Conservation (phyloP, 106 monocot genomes). For the Phalaenopsis aphrodite region DNA sequence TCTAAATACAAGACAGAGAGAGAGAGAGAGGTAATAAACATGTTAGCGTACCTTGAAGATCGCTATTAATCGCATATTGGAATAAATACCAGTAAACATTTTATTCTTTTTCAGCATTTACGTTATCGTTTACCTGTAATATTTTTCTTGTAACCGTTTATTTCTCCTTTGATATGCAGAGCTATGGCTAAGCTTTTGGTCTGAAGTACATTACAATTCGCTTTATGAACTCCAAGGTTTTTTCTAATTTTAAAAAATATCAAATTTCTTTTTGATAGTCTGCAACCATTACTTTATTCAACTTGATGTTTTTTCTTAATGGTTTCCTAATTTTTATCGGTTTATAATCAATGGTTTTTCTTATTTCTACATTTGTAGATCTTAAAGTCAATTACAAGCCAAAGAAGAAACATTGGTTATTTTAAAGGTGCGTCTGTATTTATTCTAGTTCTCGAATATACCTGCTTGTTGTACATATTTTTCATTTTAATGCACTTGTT, state of each 20-base stretch:
- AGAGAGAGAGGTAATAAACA: background rate
- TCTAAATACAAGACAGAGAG: background rate
- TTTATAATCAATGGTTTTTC: background rate
- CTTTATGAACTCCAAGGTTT: constrained; percentile 45
- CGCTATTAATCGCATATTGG: background rate
- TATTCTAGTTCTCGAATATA: background rate
- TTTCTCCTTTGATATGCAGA: constrained; percentile 20
- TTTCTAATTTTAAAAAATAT: background rate
- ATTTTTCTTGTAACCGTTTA: background rate
- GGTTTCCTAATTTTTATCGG: background rate
- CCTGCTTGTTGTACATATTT: background rate
- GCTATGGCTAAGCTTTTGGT: constrained; percentile 68
- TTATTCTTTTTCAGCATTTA: background rate
- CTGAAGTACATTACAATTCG: constrained; percentile 66
- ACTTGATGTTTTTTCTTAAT: background rate
- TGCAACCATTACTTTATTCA: background rate
- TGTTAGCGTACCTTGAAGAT: background rate
- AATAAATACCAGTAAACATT: background rate
- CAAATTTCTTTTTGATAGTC: too few relatives aligned
- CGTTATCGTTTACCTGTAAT: background rate
- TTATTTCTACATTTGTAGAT: constrained; percentile 4
- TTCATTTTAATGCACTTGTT: background rate
- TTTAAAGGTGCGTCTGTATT: background rate
- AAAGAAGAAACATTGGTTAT: constrained; percentile 10
- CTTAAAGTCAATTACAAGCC: constrained; percentile 9